These are phyloP conservation scores for Populus simonii DNA, from an alignment of 345 rosid species.

Conservation along the genomic window DNA sequence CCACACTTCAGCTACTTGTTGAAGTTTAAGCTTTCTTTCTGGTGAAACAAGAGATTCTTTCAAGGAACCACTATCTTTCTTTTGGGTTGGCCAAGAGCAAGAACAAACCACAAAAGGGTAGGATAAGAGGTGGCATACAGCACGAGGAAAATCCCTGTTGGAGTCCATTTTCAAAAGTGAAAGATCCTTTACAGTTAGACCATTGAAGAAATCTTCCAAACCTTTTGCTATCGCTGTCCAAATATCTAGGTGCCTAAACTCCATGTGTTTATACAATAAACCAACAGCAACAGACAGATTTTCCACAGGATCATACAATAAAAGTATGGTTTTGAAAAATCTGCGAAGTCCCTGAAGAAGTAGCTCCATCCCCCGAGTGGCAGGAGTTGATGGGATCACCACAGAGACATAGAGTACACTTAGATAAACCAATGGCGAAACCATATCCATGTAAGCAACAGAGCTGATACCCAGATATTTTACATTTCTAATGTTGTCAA, in stretches of 20 bases:
- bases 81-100: background rate
- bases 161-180: conserved; percentile 20
- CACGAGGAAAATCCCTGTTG: conserved; percentile 12
- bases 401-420: conserved; percentile 31
- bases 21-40: conserved; percentile 27
- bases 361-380: conserved; percentile 9
- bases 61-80: conserved; percentile 14
- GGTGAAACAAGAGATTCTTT: conserved; percentile 19
- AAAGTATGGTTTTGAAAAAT: conserved; percentile 29
- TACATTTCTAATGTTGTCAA: conserved; percentile 16
- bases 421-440: conserved; percentile 48
- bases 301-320: conserved; percentile 37
- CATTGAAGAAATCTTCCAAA: conserved; percentile 32
- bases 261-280: conserved; percentile 32
- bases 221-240: conserved; percentile 42
- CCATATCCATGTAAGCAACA: conserved; percentile 40
- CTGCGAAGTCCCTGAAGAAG: conserved; percentile 14
- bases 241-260: conserved; percentile 27
- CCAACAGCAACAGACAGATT: conserved; percentile 25
- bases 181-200: conserved; percentile 19
- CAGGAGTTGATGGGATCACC: conserved; percentile 25
- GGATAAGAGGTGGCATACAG: conserved; percentile 36
- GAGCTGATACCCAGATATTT: conserved; percentile 15
- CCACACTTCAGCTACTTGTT: conserved; percentile 40
- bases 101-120: conserved; percentile 44